Evolutionary conservation across 116 monocot species (phyloP).

Genomic region (Thalassia testudinum): DNA sequence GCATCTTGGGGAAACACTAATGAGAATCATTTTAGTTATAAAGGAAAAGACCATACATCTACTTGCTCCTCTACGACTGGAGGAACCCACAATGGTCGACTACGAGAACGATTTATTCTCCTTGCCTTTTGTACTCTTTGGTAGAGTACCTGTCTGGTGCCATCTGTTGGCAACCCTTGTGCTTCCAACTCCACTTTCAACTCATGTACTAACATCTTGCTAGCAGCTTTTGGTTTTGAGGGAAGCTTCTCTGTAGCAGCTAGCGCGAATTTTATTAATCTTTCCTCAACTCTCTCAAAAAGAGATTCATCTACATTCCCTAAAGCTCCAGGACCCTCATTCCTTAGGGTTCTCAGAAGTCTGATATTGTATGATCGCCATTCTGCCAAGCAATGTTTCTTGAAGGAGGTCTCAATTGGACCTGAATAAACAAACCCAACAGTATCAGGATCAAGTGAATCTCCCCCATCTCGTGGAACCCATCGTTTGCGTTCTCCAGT

Average conservation of each 20-base stretch:
- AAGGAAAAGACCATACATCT: constrained; percentile 25
- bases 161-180: constrained; percentile 90
- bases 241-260: no score
- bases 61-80: constrained; percentile 91
- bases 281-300: constrained; percentile 57
- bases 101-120: constrained; percentile 95
- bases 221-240: constrained; percentile 83
- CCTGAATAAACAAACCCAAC: constrained; percentile 86
- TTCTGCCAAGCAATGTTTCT: constrained; percentile 71
- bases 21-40: neutral
- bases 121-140: constrained; percentile 97
- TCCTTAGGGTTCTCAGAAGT: constrained; percentile 48
- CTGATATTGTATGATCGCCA: constrained; percentile 65
- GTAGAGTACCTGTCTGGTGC: constrained; percentile 88
- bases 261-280: constrained; percentile 47
- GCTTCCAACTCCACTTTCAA: constrained; percentile 91
- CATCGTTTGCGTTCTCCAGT: constrained; percentile 97
- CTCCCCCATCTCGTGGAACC: constrained; percentile 94
- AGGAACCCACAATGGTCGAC: constrained; percentile 93
- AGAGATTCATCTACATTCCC: constrained; percentile 56
- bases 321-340: constrained; percentile 65
- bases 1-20: neutral
- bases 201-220: constrained; percentile 95
- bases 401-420: constrained; percentile 90
- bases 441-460: constrained; percentile 89